Base-by-base conservation (phyloP, 2,329 filamentous ascomycete species). In the Trichoderma sp. region DNA sequence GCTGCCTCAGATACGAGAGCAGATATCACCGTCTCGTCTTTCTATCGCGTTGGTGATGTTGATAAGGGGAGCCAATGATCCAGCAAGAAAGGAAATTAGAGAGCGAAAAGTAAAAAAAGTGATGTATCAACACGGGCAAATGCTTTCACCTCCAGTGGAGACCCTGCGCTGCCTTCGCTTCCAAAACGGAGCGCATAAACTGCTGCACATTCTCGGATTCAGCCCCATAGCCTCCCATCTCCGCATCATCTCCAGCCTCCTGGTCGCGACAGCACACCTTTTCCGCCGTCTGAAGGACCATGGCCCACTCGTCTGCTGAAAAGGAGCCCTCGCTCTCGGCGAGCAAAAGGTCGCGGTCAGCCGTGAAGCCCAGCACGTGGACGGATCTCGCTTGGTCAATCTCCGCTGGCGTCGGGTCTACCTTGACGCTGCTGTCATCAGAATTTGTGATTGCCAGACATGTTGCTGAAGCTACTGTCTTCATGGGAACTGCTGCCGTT, bases 361-460 rank as follows among this genome's bases (percentile, higher is more conserved):
- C 89, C n/a, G 90, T 91, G 77, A 96, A 97, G 6, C 89, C 91
- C 69, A 97, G 85, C n/a, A 92, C 92, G 77, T 97, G 95, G 27
- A 92, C 81, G 5, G 93, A 96, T 68, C 82, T 84, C 13, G 91
- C 90, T 57, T 82, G 81, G 72, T 88, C 84, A 57, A 90, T 84
- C 70, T 92, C 85, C 27, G 86, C 83, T 6, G 88, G 83, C 4
- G 87, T 88, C 7, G 93, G 93, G 67, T 90, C 86, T 33, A 83
- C 79, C 35, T 88, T 78, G 37, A 89, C 80, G 40, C n/a, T 33
- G 40, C 55, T 43, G 4, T 21, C 64, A 21, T 58, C 55, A 11
- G 5, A 53, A 58, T 59, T 80, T 35, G 76, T 76, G 37, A 93
- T 83, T 27, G 89, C 89, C 71, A 93, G 80, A 24, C 91, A 81